Conservation (phyloP, 805 yeast species). For the Lachancea waltii region DNA sequence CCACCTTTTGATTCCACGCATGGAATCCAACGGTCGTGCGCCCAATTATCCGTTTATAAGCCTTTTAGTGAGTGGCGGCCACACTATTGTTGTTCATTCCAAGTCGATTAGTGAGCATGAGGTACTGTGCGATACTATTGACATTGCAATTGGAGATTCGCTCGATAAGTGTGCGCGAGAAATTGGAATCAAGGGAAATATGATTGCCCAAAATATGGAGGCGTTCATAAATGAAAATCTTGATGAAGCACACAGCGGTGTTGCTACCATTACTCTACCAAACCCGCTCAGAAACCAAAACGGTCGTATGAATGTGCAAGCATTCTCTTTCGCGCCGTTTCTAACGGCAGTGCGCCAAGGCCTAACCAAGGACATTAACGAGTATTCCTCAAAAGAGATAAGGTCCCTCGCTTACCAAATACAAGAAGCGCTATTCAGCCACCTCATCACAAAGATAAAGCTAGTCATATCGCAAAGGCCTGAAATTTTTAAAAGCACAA, state of each 20-base stretch:
- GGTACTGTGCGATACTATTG: slow-evolving; percentile 67
- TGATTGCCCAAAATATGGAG: slow-evolving; percentile 84
- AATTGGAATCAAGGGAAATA: slow-evolving; percentile 70
- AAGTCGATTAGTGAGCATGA: slow-evolving; percentile 57
- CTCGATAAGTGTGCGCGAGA: slow-evolving; percentile 88
- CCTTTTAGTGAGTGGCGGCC: slow-evolving; percentile 87
- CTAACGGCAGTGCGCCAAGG: slow-evolving; percentile 44
- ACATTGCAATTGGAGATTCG: slow-evolving; percentile 91
- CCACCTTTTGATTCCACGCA: slow-evolving; percentile 65
- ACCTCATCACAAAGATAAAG: slow-evolving; percentile 58
- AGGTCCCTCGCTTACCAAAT: slow-evolving; percentile 49
- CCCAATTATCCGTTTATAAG: slow-evolving; percentile 68
- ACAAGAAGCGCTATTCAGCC: slow-evolving; percentile 66
- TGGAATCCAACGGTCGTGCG: slow-evolving; percentile 36
- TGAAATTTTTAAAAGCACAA: slow-evolving; percentile 36
- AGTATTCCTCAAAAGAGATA: slow-evolving; percentile 20
- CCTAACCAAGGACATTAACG: slow-evolving; percentile 13
- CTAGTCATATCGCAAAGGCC: slow-evolving; percentile 38
- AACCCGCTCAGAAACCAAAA: slow-evolving; percentile 48
- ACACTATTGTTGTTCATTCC: slow-evolving; percentile 78
- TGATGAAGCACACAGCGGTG: slow-evolving; percentile 4
- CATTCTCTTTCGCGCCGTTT: slow-evolving; percentile 77
- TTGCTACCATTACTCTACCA: slow-evolving; percentile 31
- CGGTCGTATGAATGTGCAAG: slow-evolving; percentile 39
- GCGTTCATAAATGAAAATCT: slow-evolving; percentile 33